Evolutionary conservation across 495 filamentous ascomycete genomes (phyloP).

Genomic region (Cenococcum geophilum): DNA sequence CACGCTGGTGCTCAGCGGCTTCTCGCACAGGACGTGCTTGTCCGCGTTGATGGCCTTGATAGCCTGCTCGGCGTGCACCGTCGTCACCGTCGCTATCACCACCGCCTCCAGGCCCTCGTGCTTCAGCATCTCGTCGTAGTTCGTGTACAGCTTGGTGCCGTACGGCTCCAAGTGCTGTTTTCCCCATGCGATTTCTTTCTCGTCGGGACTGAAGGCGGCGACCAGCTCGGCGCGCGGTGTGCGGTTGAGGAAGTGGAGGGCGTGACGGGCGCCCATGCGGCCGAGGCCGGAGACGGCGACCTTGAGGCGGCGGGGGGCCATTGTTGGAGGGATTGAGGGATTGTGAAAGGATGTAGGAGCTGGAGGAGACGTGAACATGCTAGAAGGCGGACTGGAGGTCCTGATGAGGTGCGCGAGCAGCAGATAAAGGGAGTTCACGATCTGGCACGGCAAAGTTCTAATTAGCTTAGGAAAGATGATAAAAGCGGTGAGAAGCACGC

Average conservation of each 20-base stretch:
- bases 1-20: constrained; percentile 40
- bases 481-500: neutral
- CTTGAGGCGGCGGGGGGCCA: constrained; percentile 32
- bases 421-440: neutral
- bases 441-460: neutral
- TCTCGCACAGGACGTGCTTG: constrained; percentile 43
- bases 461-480: neutral
- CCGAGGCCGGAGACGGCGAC: constrained; percentile 42
- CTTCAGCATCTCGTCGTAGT: constrained; percentile 42
- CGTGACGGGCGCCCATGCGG: constrained; percentile 43
- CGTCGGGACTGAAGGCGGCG: constrained; percentile 38
- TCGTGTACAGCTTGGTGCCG: constrained; percentile 36
- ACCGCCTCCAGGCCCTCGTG: constrained; percentile 40
- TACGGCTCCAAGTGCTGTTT: constrained; percentile 33
- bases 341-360: neutral
- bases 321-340: constrained; percentile 2
- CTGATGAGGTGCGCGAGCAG: constrained; percentile 2
- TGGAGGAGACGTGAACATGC: neutral
- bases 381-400: neutral
- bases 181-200: constrained; percentile 35
- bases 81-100: constrained; percentile 38
- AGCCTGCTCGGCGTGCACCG: constrained; percentile 41
- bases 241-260: constrained; percentile 37
- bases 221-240: constrained; percentile 39
- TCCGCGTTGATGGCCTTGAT: constrained; percentile 37